A percentile compares a stretch with the other conserved stretches of the same genome.
These are phyloP conservation scores for Chloropicon primus DNA, from an alignment of 139 green algal species.

Conservation along the genomic window DNA sequence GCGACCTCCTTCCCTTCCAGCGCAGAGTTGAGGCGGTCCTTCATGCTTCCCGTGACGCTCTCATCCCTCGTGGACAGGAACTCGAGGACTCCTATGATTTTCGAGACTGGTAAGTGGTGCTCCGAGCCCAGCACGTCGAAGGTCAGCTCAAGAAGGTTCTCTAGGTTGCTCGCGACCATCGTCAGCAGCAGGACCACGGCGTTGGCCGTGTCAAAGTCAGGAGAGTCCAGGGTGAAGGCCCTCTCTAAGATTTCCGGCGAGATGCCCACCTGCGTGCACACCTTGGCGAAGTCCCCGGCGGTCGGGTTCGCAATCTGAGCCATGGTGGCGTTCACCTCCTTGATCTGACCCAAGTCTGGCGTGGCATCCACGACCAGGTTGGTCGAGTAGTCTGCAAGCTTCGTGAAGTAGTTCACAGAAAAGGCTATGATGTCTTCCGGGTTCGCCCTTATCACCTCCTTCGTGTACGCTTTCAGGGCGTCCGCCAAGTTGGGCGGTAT, in stretches of 20 bases:
- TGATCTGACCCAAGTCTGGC: not conserved
- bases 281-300: not conserved
- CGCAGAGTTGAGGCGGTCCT: not conserved
- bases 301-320: not conserved
- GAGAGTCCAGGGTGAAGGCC: not conserved
- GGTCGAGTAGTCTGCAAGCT: not conserved
- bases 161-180: not conserved
- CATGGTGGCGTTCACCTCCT: not conserved
- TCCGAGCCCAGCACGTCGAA: not conserved
- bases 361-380: not conserved
- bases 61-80: not conserved
- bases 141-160: not conserved
- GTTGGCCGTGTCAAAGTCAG: not conserved
- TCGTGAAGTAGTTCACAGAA: not conserved
- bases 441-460: conserved; percentile 58
- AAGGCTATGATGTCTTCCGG: conserved; percentile 33
- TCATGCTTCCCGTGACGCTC: not conserved
- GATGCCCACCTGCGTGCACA: not conserved
- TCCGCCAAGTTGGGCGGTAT: conserved; percentile 54
- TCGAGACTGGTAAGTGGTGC: not conserved
- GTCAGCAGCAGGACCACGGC: not conserved
- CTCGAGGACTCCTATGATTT: not conserved
- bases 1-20: not conserved
- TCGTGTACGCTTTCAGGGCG: conserved; percentile 63
- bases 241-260: not conserved